These are phyloP conservation scores for Epichloe coenophiala DNA, from an alignment of 2,329 filamentous ascomycete species.

Conservation along the genomic window DNA sequence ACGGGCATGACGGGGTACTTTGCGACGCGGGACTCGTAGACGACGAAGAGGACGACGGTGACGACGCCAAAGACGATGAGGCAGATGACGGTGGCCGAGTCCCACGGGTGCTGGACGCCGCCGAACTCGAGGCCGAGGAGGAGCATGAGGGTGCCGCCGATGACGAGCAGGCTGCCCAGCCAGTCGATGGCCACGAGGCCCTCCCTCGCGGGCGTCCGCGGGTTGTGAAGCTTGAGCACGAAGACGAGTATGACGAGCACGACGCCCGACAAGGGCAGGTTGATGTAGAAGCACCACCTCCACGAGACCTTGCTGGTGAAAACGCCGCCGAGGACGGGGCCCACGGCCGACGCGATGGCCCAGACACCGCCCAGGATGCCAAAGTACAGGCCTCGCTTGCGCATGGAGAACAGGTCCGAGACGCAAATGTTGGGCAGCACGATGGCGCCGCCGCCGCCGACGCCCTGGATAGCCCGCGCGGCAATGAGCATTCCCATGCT, in stretches of 20 bases:
- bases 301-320: constrained; percentile 52
- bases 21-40: constrained; percentile 62
- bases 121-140: constrained; percentile 79
- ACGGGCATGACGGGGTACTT: constrained; percentile 68
- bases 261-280: constrained; percentile 36
- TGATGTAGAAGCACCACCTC: constrained; percentile 60
- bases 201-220: constrained; percentile 45
- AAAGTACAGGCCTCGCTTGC: constrained; percentile 38
- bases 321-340: constrained; percentile 54
- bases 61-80: constrained; percentile 61
- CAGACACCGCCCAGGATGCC: constrained; percentile 42
- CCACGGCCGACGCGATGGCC: constrained; percentile 52
- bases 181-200: constrained; percentile 52
- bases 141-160: constrained; percentile 73
- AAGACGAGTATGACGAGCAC: constrained; percentile 39
- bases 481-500: constrained; percentile 40
- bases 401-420: constrained; percentile 40
- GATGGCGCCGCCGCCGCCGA: constrained; percentile 43
- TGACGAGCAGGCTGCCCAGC: constrained; percentile 43
- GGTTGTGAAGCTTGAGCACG: constrained; percentile 55
- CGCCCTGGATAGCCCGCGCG: constrained; percentile 41
- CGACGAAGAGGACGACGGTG: constrained; percentile 49
- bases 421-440: constrained; percentile 47
- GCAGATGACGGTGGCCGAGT: constrained; percentile 60
- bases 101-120: constrained; percentile 63